Conservation (phyloP, 148 eudicot species). For the Limonium bicolor region DNA sequence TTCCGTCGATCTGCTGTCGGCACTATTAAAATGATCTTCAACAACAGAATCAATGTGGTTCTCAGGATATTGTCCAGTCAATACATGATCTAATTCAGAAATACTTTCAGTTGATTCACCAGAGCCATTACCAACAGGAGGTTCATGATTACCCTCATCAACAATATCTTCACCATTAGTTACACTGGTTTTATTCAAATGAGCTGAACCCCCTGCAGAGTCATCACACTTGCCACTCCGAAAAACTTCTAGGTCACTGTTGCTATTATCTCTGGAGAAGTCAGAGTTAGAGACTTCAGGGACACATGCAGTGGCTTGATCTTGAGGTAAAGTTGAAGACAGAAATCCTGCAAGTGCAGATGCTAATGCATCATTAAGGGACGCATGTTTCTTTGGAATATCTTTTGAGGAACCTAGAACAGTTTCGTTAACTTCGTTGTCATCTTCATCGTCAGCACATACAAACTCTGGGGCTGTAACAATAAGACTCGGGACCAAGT, state of each 20-base stretch:
- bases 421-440: slow-evolving; percentile 18
- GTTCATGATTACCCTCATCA: slow-evolving; percentile 2
- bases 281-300: slow-evolving; percentile 14
- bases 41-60: neutral
- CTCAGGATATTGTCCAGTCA: slow-evolving; percentile 6
- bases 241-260: slow-evolving; percentile 4
- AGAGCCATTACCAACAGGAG: neutral
- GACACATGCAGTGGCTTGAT: slow-evolving; percentile 9
- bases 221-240: slow-evolving; percentile 6
- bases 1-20: slow-evolving; percentile 1
- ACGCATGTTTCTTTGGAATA: slow-evolving; percentile 31
- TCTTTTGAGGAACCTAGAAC: slow-evolving; percentile 17
- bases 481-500: slow-evolving; percentile 39
- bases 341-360: slow-evolving; percentile 72
- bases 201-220: slow-evolving; percentile 8
- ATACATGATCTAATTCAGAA: slow-evolving; percentile 8
- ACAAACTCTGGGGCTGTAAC: slow-evolving; percentile 72
- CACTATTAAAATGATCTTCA: slow-evolving; percentile 6
- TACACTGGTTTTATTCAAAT: slow-evolving; percentile 3
- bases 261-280: slow-evolving; percentile 8
- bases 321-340: slow-evolving; percentile 17
- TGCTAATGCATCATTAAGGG: slow-evolving; percentile 77
- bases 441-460: slow-evolving; percentile 51
- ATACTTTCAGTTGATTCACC: slow-evolving; percentile 13
- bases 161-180: slow-evolving; percentile 7